A percentile compares a stretch with the other conserved stretches of the same genome.
Evolutionary conservation across 352 stramenopile species (phyloP).

Genomic region (Globisporangium yorkense): DNA sequence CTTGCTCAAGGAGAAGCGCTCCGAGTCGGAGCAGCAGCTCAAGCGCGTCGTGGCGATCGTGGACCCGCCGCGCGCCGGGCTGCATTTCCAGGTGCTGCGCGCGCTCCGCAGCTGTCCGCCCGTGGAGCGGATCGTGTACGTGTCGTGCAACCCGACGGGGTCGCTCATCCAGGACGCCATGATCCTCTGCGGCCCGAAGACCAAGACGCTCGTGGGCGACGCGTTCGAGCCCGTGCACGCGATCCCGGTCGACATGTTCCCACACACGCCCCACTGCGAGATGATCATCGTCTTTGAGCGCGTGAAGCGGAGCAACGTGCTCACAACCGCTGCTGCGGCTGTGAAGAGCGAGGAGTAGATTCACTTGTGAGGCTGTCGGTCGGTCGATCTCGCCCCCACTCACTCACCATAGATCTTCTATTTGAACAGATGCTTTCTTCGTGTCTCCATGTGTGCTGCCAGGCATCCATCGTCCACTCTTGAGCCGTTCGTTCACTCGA

Average conservation of each 20-base stretch:
- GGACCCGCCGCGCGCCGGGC: conserved; percentile 93
- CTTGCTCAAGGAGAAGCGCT: conserved; percentile 59
- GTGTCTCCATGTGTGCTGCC: no score
- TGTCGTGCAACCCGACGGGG: conserved; percentile 97
- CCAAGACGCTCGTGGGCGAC: conserved; percentile 88
- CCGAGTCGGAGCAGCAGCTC: conserved; percentile 45
- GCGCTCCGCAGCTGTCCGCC: conserved; percentile 75
- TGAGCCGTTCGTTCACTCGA: conserved; percentile 24
- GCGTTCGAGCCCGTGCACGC: conserved; percentile 91
- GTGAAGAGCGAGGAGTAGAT: conserved; percentile 1
- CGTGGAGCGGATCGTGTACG: conserved; percentile 94
- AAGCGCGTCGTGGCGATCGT: conserved; percentile 93
- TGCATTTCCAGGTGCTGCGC: conserved; percentile 90
- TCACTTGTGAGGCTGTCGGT: neutral
- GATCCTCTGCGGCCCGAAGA: conserved; percentile 91
- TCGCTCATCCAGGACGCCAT: conserved; percentile 88
- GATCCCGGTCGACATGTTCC: conserved; percentile 98
- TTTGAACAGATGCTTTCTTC: neutral
- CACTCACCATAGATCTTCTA: neutral
- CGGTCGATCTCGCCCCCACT: neutral
- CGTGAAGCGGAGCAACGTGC: conserved; percentile 26
- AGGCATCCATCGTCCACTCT: neutral
- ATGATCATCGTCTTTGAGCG: conserved; percentile 98
- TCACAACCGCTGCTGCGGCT: neutral
- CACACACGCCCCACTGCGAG: conserved; percentile 97